Conservation (phyloP, 495 filamentous ascomycete genomes). For the Cercophora scortea region DNA sequence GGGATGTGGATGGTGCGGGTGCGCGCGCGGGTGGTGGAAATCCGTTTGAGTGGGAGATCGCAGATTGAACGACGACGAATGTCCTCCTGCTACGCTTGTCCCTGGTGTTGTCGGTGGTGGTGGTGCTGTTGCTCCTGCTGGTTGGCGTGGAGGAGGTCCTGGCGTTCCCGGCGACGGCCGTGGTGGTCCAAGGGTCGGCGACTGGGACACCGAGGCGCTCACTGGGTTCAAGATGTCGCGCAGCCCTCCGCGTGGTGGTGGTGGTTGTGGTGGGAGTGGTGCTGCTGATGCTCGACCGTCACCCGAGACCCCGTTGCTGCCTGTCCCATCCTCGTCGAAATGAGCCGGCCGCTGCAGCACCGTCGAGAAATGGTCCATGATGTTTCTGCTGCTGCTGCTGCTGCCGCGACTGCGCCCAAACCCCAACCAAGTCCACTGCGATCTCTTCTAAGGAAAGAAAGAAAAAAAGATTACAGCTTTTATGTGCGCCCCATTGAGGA, state of each 20-base stretch:
- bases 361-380: slow-evolving; percentile 39
- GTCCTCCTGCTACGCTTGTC: neutral
- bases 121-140: slow-evolving; percentile 14
- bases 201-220: slow-evolving; percentile 22
- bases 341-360: slow-evolving; percentile 36
- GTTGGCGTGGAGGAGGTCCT: neutral
- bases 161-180: slow-evolving; percentile 9
- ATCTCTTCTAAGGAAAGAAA: no score
- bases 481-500: slow-evolving; percentile 22
- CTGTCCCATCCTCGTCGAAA: slow-evolving; percentile 26
- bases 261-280: slow-evolving; percentile 3
- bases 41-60: slow-evolving; percentile 33
- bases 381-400: slow-evolving; percentile 3
- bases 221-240: slow-evolving; percentile 33
- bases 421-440: no score
- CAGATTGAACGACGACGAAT: slow-evolving; percentile 25
- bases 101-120: slow-evolving; percentile 7
- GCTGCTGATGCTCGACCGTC: slow-evolving; percentile 16
- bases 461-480: slow-evolving; percentile 15
- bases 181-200: slow-evolving; percentile 7
- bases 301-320: slow-evolving; percentile 15
- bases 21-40: slow-evolving; percentile 21
- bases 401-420: neutral
- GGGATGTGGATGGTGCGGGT: neutral
- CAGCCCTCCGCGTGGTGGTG: slow-evolving; percentile 20